phyloP scores from a whole-genome alignment of 2,329 filamentous ascomycete genomes.

The Diaporthe capsici region DNA sequence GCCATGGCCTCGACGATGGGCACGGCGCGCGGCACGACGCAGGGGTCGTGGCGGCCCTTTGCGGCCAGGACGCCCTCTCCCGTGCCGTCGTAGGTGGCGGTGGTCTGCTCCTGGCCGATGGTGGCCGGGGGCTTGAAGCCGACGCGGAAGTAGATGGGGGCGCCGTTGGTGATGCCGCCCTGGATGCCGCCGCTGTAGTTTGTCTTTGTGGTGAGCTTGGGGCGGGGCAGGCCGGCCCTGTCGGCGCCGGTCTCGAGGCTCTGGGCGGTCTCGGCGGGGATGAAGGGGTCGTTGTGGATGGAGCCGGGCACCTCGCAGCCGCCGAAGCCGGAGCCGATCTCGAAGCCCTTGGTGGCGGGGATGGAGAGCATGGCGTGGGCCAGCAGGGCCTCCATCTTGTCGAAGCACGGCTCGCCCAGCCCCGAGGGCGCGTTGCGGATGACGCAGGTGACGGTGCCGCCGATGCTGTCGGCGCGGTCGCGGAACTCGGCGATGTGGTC shows the following conservation, averaged over 20 bases:
- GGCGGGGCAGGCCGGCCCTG: constrained; percentile 62
- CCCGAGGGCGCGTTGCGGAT: constrained; percentile 88
- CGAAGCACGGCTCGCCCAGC: constrained; percentile 93
- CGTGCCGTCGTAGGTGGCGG: constrained; percentile 81
- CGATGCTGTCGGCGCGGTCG: constrained; percentile 88
- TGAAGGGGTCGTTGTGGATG: constrained; percentile 92
- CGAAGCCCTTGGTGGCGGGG: constrained; percentile 95
- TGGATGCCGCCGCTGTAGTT: constrained; percentile 97
- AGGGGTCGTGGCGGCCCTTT: constrained; percentile 95
- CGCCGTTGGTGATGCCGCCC: constrained; percentile 94
- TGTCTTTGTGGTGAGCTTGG: constrained; percentile 85
- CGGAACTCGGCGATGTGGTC: constrained; percentile 82
- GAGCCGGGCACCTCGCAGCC: constrained; percentile 90
- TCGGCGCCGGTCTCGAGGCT: constrained; percentile 61
- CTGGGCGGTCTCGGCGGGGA: constrained; percentile 64
- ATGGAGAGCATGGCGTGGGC: constrained; percentile 96
- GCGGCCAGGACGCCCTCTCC: constrained; percentile 83
- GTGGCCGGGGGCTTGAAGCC: constrained; percentile 97
- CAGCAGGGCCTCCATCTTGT: constrained; percentile 93
- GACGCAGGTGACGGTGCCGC: constrained; percentile 94
- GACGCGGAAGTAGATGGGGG: constrained; percentile 93
- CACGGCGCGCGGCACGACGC: constrained; percentile 89
- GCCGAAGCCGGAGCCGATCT: constrained; percentile 92
- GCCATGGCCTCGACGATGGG: constrained; percentile 95
- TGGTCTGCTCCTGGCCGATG: constrained; percentile 89